Percentiles rank a stretch among this genome's conserved stretches.
Evolutionary conservation across 495 filamentous ascomycete species (phyloP).

Genomic region (Darksidea phi): DNA sequence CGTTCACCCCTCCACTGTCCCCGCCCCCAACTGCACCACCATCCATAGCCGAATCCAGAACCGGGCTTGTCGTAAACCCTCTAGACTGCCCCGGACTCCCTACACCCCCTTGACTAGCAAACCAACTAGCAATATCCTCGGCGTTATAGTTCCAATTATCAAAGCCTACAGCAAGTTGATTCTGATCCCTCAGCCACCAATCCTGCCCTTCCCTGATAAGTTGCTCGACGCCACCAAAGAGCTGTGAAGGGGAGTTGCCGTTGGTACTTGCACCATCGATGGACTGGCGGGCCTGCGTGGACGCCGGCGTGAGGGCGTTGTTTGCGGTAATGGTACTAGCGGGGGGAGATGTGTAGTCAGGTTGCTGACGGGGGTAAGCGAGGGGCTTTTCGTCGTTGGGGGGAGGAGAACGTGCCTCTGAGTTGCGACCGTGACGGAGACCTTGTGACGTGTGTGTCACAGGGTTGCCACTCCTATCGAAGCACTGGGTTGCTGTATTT

Average conservation of each 20-base stretch:
- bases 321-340: not conserved
- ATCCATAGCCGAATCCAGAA: not conserved
- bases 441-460: not conserved
- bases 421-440: slow-evolving; percentile 21
- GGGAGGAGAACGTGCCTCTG: slow-evolving; percentile 25
- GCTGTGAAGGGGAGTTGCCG: slow-evolving; percentile 36
- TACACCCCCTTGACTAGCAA: slow-evolving; percentile 13
- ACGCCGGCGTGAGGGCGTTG: slow-evolving; percentile 14
- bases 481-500: slow-evolving; percentile 22
- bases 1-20: slow-evolving; percentile 24
- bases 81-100: slow-evolving; percentile 7
- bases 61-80: not conserved
- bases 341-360: slow-evolving; percentile 10
- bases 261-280: slow-evolving; percentile 19
- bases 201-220: slow-evolving; percentile 45
- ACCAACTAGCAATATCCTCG: slow-evolving; percentile 32
- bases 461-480: slow-evolving; percentile 21
- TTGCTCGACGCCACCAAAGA: slow-evolving; percentile 45
- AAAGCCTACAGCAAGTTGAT: slow-evolving; percentile 41
- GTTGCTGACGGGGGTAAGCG: slow-evolving; percentile 14
- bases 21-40: slow-evolving; percentile 9
- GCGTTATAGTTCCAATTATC: slow-evolving; percentile 41
- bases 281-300: slow-evolving; percentile 6
- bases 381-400: slow-evolving; percentile 23
- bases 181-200: slow-evolving; percentile 44